phyloP scores from a whole-genome alignment of 2,329 filamentous ascomycete species.

The Calonectria pauciramosa region DNA sequence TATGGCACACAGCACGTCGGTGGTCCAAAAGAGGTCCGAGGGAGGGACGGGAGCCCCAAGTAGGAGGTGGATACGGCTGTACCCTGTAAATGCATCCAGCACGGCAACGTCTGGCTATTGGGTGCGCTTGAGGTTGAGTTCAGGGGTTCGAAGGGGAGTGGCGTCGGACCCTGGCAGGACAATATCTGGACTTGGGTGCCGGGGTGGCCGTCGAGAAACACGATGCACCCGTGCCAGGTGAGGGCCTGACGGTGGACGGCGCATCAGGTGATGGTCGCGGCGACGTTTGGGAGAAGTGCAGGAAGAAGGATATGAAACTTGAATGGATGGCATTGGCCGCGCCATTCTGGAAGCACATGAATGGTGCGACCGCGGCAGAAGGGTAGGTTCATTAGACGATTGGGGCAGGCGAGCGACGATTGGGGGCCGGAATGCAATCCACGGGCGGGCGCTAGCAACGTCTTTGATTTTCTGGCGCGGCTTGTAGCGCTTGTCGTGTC shows the following conservation, averaged over 20 bases:
- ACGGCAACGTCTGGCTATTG: conserved; percentile 27
- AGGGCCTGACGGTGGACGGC: conserved; percentile 25
- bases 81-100: conserved; percentile 11
- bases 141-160: conserved; percentile 32
- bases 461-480: conserved; percentile 22
- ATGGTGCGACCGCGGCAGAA: neutral
- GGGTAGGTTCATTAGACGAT: neutral
- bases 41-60: conserved; percentile 32
- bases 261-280: conserved; percentile 28
- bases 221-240: conserved; percentile 25
- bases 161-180: conserved; percentile 37
- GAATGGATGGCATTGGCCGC: neutral
- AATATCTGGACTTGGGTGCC: conserved; percentile 35
- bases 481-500: conserved; percentile 21
- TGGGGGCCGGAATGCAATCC: conserved; percentile 18
- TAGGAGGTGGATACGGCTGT: conserved; percentile 37
- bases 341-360: neutral
- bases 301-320: neutral
- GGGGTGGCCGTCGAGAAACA: conserved; percentile 25
- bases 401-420: neutral
- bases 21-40: conserved; percentile 5
- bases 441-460: conserved; percentile 26
- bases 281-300: neutral
- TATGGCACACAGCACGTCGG: conserved; percentile 5
- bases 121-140: conserved; percentile 13